Base-by-base conservation (phyloP, 1,284 basidiomycete genomes). In the Xerocomus cyaneibrunnescens region DNA sequence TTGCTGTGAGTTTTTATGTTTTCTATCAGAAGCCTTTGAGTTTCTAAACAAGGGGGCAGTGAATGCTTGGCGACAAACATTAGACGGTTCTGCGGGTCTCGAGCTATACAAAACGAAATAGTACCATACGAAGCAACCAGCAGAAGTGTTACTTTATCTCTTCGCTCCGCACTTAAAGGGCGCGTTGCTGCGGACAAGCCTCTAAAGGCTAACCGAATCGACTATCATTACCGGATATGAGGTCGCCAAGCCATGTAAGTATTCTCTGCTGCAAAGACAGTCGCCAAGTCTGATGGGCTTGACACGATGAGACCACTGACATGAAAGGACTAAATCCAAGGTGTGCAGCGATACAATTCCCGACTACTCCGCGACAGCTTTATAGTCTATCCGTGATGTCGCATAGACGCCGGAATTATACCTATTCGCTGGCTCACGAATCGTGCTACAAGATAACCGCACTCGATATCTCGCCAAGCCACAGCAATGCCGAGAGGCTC, bases 401-500 rank as follows among this genome's bases (percentile, higher is more conserved):
- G 14, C 40, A 27, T 19, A 31, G 31, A 16, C 14, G 27, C 19
- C 35, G 30, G 31, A 39, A 13, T 3, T 35, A 44, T 25, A 19
- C 19, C 19, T 35, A 19, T 28, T 36, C 14, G 13, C 38, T 23
- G 30, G 37, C 16, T 37, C 48, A 45, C 28, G 30, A 34, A 31
- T 36, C 35, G 27, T 54, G 25, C 30, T 13, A 43, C 44, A 41
- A 51, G 48, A 49, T n/a, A 46, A 49, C 32, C 13, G 19, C 48
- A 35, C 48, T 42, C 35, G 38, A 41, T 38, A 38, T 51, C 30
- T 28, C 3, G 51, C 60, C 55, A 58, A 56, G 50, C 39, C 45
- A 2, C 40, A 14, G 16, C 41, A 36, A 40, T 44, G 27, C 40
- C 48, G 30, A 34, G 36, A 30, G 37, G 41, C 48, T 52, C 45